Conservation (phyloP, 345 rosid species). For the Raphanus raphanistrum region DNA sequence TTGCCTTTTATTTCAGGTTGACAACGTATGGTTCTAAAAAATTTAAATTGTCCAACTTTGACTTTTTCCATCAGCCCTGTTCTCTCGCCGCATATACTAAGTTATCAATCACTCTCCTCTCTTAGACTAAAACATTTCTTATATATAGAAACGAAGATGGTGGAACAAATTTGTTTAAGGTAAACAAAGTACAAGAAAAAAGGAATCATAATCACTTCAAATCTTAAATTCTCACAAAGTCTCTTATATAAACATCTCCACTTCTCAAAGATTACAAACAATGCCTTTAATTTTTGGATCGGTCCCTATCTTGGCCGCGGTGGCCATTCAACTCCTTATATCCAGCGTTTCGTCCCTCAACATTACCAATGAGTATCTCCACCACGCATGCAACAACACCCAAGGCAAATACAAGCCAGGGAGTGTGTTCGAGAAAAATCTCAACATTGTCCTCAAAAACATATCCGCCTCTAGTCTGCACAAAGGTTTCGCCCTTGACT, state of each 20-base stretch:
- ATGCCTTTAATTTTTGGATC: not conserved
- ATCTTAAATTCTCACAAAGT: not conserved
- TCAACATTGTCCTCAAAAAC: not conserved
- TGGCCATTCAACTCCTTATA: not conserved
- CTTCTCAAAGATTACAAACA: not conserved
- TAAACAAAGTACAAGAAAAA: not conserved
- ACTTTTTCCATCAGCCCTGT: not conserved
- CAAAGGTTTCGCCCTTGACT: conserved; percentile 37
- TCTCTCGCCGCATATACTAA: not conserved
- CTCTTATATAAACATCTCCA: not conserved
- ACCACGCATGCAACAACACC: not conserved
- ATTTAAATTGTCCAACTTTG: not conserved
- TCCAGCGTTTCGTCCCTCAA: not conserved
- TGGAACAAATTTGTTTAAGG: not conserved
- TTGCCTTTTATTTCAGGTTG: too few species aligned
- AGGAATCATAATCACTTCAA: not conserved
- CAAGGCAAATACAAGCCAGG: not conserved
- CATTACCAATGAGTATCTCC: not conserved
- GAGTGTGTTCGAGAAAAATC: not conserved
- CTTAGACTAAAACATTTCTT: not conserved
- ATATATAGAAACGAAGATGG: not conserved
- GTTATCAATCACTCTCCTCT: not conserved
- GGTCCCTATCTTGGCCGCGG: not conserved
- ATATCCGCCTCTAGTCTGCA: conserved; percentile 42
- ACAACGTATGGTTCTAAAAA: too few species aligned